These are phyloP conservation scores for Fraxinus angustifolia DNA, from an alignment of 305 asterid species.

Conservation along the genomic window DNA sequence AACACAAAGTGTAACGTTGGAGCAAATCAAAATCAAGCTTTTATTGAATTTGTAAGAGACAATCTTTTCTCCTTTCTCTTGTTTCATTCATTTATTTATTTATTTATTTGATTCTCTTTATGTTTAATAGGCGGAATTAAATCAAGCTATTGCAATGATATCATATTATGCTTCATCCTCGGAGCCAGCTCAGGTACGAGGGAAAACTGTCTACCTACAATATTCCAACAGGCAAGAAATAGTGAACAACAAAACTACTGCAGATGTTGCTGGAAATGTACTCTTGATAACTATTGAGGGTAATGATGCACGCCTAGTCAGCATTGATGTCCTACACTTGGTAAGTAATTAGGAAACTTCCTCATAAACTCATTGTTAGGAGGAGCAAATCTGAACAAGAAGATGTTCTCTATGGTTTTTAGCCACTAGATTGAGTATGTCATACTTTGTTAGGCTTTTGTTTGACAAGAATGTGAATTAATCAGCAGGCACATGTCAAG, in stretches of 20 bases:
- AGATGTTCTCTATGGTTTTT: constrained; percentile 33
- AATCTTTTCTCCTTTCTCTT: not conserved
- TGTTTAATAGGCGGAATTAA: constrained; percentile 63
- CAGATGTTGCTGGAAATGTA: constrained; percentile 98
- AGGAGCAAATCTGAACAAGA: constrained; percentile 21
- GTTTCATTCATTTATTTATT: not conserved
- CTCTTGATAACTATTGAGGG: constrained; percentile 95
- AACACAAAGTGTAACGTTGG: constrained; percentile 97
- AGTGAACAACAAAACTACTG: constrained; percentile 98
- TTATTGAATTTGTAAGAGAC: constrained; percentile 86
- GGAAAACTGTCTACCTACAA: constrained; percentile 99
- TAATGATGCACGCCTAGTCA: constrained; percentile 90
- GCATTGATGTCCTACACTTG: constrained; percentile 97
- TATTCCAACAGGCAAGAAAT: constrained; percentile 99
- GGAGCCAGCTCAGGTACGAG: constrained; percentile 99
- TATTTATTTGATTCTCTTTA: constrained; percentile 5
- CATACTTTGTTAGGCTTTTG: constrained; percentile 51
- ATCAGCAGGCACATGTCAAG: constrained; percentile 99
- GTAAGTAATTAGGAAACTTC: constrained; percentile 50
- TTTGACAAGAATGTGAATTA: constrained; percentile 88
- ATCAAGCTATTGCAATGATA: constrained; percentile 97
- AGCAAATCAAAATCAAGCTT: constrained; percentile 93
- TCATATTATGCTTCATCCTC: constrained; percentile 95
- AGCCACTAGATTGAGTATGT: constrained; percentile 52
- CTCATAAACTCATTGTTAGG: constrained; percentile 26